Percentiles rank a stretch among this genome's conserved stretches.
phyloP scores from a whole-genome alignment of 257 asterid species.

The Primulina tabacum region DNA sequence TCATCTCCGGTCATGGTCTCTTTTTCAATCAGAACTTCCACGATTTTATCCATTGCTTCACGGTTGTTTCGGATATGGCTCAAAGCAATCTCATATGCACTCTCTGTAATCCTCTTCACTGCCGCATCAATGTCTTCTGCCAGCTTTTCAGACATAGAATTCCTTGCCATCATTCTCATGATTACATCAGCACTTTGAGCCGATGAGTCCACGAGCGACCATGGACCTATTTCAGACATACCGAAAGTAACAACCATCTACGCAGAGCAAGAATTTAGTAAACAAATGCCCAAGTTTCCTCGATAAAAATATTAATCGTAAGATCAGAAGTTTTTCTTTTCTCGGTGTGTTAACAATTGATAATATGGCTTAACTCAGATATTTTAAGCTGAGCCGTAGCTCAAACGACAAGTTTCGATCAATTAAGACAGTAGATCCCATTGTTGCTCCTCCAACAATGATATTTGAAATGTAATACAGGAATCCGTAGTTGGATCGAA shows the following conservation, averaged over 20 bases:
- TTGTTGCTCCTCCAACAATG: background rate
- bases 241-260: constrained; percentile 97
- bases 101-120: constrained; percentile 70
- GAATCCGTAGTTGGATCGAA: background rate
- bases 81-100: constrained; percentile 78
- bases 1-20: constrained; percentile 94
- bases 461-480: background rate
- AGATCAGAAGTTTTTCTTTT: no score
- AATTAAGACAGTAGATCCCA: background rate
- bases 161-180: constrained; percentile 98
- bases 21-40: constrained; percentile 85
- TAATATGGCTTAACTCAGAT: background rate
- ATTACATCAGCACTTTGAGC: constrained; percentile 82
- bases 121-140: constrained; percentile 94
- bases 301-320: no score
- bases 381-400: background rate
- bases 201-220: constrained; percentile 82
- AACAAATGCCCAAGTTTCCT: background rate
- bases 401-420: background rate
- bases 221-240: constrained; percentile 93
- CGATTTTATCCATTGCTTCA: constrained; percentile 87
- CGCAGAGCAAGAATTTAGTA: background rate
- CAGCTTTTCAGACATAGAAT: constrained; percentile 93
- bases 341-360: background rate
- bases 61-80: constrained; percentile 75